Evolutionary conservation across 208 protist genomes (phyloP).

Genomic region (Trypanosoma scelopori): DNA sequence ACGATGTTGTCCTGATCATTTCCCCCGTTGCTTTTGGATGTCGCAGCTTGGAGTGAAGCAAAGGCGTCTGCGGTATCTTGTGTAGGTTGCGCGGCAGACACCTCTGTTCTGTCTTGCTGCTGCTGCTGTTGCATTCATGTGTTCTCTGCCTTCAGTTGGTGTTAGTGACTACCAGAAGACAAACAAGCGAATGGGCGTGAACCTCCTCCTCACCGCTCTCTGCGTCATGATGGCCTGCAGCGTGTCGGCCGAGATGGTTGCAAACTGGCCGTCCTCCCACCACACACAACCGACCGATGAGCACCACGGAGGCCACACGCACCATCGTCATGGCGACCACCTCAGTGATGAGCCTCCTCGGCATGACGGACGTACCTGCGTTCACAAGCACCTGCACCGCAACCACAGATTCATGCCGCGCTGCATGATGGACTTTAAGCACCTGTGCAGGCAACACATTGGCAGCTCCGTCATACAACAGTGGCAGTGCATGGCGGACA

Average conservation of each 20-base stretch:
- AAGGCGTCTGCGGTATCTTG: too few relatives aligned
- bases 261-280: neutral
- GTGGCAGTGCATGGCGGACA: slow-evolving; percentile 46
- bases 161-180: neutral
- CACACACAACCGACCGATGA: neutral
- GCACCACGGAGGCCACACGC: neutral
- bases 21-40: too few relatives aligned
- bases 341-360: too few relatives aligned
- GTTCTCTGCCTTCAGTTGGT: neutral
- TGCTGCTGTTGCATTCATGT: neutral
- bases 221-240: neutral
- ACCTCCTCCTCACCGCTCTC: slow-evolving; percentile 5
- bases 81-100: too few relatives aligned
- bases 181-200: neutral
- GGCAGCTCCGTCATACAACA: slow-evolving; percentile 13
- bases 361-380: too few relatives aligned
- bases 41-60: too few relatives aligned
- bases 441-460: slow-evolving; percentile 17
- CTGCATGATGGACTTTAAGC: slow-evolving; percentile 35
- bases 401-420: slow-evolving; percentile 15
- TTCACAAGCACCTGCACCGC: too few relatives aligned
- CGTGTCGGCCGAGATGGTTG: neutral
- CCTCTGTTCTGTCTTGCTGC: too few relatives aligned
- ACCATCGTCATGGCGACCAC: slow-evolving; percentile 8
- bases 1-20: too few relatives aligned